Base-by-base conservation (phyloP, 257 asterid genomes). In the Primulina huaijiensis region DNA sequence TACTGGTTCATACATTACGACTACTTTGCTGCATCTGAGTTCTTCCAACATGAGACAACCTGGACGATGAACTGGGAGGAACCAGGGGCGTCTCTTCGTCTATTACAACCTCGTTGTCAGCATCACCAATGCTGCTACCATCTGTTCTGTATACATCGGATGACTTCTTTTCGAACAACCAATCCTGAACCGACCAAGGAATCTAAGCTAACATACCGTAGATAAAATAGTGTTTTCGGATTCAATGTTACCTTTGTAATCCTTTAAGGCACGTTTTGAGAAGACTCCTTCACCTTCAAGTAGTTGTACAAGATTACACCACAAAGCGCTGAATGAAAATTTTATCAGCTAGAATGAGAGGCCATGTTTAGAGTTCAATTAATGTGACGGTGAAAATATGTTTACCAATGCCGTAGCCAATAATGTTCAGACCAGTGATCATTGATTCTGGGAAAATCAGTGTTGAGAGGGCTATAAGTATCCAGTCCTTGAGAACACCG, bases 401-500 rank as follows among this genome's bases (percentile, higher is more conserved):
- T 57, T 30, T 80, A 88, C 95, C 95, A 55, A 88, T 75, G 56
- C 83, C 95, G 72, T 88, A 88, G 66, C 95, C 95, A 40, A 77
- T 77, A 64, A 88, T 82, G 71, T 88, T 88, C 40, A 88, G 90
- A n/a, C 81, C 66, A 34, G 95, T 88, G 31, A 88, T 88, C 4
- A 73, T 81, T 20, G 95, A 88, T 76, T 88, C 92, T 5, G 95
- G 95, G 71, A 88, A 88, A 50, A 88, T 67, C 58, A 88, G 76
- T 35, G 92, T 88, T 43, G 95, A 86, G 67, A 88, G 84, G 62
- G 95, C 81, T 68, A 88, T 88, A 27, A 88, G 77, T 61, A 88
- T 84, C 95, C 95, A 88, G 68, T 88, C 95, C 77, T 88, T 88
- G 56, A 88, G 79, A 67, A 88, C 95, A 31, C 95, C 95, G 34